A percentile compares a stretch with the other conserved stretches of the same genome.
phyloP scores from a whole-genome alignment of 116 monocot species.

The Zostera marina region DNA sequence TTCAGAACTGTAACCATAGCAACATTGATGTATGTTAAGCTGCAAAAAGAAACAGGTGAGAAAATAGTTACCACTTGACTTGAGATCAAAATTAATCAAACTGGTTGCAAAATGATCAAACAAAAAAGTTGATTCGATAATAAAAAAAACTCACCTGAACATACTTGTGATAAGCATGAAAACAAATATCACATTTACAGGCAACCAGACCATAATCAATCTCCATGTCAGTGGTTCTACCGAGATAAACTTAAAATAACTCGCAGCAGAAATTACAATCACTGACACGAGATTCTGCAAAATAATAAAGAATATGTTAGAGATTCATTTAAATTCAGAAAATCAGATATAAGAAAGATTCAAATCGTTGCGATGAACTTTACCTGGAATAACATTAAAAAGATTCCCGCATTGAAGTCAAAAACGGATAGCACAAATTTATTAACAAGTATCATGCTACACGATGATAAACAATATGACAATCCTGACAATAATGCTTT shows the following conservation, averaged over 20 bases:
- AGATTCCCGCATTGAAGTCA: constrained; percentile 58
- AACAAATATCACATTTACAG: constrained; percentile 50
- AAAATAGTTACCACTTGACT: background rate
- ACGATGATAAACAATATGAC: constrained; percentile 61
- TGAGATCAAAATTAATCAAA: no score
- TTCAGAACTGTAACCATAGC: constrained; percentile 82
- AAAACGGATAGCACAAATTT: constrained; percentile 58
- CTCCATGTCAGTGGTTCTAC: constrained; percentile 52
- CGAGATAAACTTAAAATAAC: constrained; percentile 17
- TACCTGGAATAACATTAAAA: constrained; percentile 66
- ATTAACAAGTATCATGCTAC: constrained; percentile 79
- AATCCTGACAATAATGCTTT: constrained; percentile 31
- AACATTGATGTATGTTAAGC: constrained; percentile 74
- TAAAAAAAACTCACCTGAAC: constrained; percentile 29
- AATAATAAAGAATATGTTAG: background rate
- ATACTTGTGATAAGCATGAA: constrained; percentile 59
- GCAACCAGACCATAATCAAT: constrained; percentile 44
- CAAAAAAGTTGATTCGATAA: background rate
- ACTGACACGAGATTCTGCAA: constrained; percentile 51
- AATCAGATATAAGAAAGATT: background rate
- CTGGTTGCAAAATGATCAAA: background rate
- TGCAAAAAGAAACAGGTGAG: constrained; percentile 13
- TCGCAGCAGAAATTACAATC: constrained; percentile 17
- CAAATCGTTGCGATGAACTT: background rate
- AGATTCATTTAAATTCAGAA: background rate